Evolutionary conservation across 805 yeast genomes (phyloP).

Genomic region (Monosporozyma yasuniensis): DNA sequence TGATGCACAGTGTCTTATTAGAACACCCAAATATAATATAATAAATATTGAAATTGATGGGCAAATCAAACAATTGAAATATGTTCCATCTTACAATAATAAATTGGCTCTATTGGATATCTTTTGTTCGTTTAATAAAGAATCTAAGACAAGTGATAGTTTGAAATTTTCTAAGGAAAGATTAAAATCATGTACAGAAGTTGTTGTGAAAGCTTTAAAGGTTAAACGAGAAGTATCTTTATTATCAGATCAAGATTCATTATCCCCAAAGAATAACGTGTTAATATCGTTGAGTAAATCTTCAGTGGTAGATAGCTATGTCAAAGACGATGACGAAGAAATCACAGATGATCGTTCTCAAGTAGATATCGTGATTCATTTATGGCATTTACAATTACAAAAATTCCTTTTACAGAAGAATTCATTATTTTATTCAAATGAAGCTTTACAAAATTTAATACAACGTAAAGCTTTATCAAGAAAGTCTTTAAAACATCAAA

Average conservation of each 20-base stretch:
- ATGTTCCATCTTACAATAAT: slow-evolving; percentile 21
- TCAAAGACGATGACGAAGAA: slow-evolving; percentile 5
- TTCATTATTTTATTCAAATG: slow-evolving; percentile 22
- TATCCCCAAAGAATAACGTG: not conserved
- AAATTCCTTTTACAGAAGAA: slow-evolving; percentile 18
- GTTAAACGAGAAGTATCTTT: slow-evolving; percentile 4
- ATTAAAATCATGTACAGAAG: slow-evolving; percentile 15
- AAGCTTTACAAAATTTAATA: slow-evolving; percentile 16
- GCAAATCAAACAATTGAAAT: slow-evolving; percentile 17
- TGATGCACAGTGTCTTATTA: slow-evolving; percentile 14
- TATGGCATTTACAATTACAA: slow-evolving; percentile 23
- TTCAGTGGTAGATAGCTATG: not conserved
- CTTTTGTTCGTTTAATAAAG: slow-evolving; percentile 21
- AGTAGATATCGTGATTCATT: slow-evolving; percentile 15
- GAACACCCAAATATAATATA: slow-evolving; percentile 12
- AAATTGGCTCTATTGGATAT: slow-evolving; percentile 18
- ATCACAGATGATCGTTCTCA: slow-evolving; percentile 13
- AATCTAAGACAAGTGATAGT: slow-evolving; percentile 16
- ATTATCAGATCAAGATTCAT: not conserved
- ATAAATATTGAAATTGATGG: slow-evolving; percentile 18
- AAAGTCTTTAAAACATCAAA: slow-evolving; percentile 3
- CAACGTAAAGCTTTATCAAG: slow-evolving; percentile 14
- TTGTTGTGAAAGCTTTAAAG: slow-evolving; percentile 15
- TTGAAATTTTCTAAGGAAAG: slow-evolving; percentile 15
- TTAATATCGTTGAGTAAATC: not conserved